A percentile compares a stretch with the other conserved stretches of the same genome.
Evolutionary conservation across 192 early-diverging fungal species (phyloP).

Genomic region (Backusella mclennaniae): DNA sequence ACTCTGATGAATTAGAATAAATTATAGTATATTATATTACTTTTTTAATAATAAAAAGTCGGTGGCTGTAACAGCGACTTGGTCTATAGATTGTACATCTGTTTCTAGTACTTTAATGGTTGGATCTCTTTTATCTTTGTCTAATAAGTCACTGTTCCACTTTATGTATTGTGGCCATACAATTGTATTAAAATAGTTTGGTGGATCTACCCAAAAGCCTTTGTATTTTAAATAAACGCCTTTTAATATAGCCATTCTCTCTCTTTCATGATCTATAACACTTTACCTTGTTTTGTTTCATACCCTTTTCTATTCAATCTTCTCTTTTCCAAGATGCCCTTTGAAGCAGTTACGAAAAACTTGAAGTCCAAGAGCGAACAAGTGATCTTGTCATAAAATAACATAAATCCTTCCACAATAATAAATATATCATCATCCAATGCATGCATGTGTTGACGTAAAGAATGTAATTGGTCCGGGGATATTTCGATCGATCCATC

Average conservation of each 20-base stretch:
- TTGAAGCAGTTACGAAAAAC: conserved; percentile 62
- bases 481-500: neutral
- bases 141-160: conserved; percentile 42
- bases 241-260: neutral
- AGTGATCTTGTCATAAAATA: conserved; percentile 57
- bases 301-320: conserved; percentile 66
- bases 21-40: neutral
- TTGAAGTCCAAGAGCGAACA: conserved; percentile 45
- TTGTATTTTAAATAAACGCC: neutral
- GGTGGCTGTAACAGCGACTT: neutral
- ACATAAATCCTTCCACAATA: conserved; percentile 80
- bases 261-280: too few species aligned
- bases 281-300: conserved; percentile 67
- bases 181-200: conserved; percentile 69
- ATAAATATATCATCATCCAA: conserved; percentile 36
- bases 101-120: conserved; percentile 2
- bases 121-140: neutral
- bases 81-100: neutral
- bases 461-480: neutral
- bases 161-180: conserved; percentile 71
- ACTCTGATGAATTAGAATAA: neutral
- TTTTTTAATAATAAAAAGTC: conserved; percentile 6
- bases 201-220: conserved; percentile 70
- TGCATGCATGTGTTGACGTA: conserved; percentile 16
- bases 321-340: conserved; percentile 61